These are phyloP conservation scores for Sordaria brevicollis DNA, from an alignment of 495 filamentous ascomycete species.

Conservation along the genomic window DNA sequence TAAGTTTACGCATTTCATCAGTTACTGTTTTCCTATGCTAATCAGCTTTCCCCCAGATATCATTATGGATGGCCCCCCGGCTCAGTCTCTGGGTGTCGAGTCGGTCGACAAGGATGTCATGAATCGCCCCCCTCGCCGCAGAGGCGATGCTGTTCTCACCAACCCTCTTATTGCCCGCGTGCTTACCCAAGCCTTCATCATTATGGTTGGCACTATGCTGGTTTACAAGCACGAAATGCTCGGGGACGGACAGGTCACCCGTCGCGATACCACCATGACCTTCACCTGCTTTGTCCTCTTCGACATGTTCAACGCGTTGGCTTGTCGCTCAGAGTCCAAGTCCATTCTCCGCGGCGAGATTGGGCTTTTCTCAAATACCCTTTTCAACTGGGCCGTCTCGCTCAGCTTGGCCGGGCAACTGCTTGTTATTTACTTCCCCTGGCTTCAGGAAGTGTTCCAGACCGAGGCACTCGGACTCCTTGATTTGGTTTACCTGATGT, in stretches of 20 bases:
- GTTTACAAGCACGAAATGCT: conserved; percentile 88
- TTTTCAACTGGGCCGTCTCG: conserved; percentile 92
- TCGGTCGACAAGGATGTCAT: conserved; percentile 92
- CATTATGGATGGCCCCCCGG: conserved; percentile 97
- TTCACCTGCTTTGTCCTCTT: conserved; percentile 98
- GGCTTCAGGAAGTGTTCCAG: conserved; percentile 88
- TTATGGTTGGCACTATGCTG: conserved; percentile 83
- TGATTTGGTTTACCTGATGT: conserved; percentile 62
- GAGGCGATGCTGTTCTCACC: conserved; percentile 79
- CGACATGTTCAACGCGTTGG: conserved; percentile 97
- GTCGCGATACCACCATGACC: conserved; percentile 96
- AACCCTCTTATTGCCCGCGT: conserved; percentile 71
- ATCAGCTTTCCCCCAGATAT: conserved; percentile 54
- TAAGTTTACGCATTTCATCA: conserved; percentile 38
- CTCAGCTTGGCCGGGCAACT: conserved; percentile 76
- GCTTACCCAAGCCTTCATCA: conserved; percentile 74
- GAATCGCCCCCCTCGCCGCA: conserved; percentile 77
- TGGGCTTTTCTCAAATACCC: conserved; percentile 68
- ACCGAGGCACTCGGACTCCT: conserved; percentile 70
- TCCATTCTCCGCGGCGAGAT: conserved; percentile 81
- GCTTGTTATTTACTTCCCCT: conserved; percentile 86
- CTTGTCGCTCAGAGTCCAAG: conserved; percentile 86
- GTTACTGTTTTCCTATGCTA: conserved; percentile 9
- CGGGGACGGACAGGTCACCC: conserved; percentile 67
- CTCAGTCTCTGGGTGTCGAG: conserved; percentile 93